Percentiles rank a stretch among this genome's conserved stretches.
phyloP scores from a whole-genome alignment of 2,329 filamentous ascomycete genomes.

The Aureobasidium sp. region DNA sequence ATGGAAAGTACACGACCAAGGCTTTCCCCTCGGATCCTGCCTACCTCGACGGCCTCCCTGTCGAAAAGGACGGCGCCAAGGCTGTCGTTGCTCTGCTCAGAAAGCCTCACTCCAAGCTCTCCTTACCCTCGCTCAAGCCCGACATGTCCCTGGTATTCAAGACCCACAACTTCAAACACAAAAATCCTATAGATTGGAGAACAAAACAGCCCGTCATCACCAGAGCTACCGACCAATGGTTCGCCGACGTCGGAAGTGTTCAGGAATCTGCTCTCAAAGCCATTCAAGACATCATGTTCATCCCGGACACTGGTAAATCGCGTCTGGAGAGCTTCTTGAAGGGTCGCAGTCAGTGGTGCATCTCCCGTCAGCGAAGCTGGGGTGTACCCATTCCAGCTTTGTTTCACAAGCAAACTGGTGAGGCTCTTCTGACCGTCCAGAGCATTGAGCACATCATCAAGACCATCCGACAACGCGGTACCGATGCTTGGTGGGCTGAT shows the following conservation, averaged over 20 bases:
- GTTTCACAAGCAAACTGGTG: constrained; percentile 52
- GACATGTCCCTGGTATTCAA: constrained; percentile 48
- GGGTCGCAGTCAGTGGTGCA: constrained; percentile 92
- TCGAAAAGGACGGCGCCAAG: constrained; percentile 60
- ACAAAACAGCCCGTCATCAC: constrained; percentile 89
- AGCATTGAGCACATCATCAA: constrained; percentile 78
- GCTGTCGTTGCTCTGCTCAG: constrained; percentile 62
- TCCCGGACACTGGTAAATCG: constrained; percentile 63
- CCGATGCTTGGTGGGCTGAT: constrained; percentile 95
- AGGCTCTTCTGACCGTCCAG: constrained; percentile 68
- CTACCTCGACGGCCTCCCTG: constrained; percentile 59
- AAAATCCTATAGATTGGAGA: constrained; percentile 97
- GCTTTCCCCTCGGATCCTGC: constrained; percentile 64
- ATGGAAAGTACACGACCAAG: constrained; percentile 70
- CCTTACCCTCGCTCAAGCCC: constrained; percentile 21
- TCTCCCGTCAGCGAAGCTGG: constrained; percentile 92
- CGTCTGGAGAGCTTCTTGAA: constrained; percentile 79
- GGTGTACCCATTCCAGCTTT: constrained; percentile 92
- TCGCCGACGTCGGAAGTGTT: constrained; percentile 80
- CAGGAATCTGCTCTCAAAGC: constrained; percentile 63
- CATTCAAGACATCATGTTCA: constrained; percentile 63
- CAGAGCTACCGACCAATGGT: constrained; percentile 93
- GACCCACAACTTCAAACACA: constrained; percentile 68
- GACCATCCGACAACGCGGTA: constrained; percentile 66
- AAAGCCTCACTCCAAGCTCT: constrained; percentile 24